phyloP scores from a whole-genome alignment of 805 yeast species.

The Zygotorulaspora florentina region DNA sequence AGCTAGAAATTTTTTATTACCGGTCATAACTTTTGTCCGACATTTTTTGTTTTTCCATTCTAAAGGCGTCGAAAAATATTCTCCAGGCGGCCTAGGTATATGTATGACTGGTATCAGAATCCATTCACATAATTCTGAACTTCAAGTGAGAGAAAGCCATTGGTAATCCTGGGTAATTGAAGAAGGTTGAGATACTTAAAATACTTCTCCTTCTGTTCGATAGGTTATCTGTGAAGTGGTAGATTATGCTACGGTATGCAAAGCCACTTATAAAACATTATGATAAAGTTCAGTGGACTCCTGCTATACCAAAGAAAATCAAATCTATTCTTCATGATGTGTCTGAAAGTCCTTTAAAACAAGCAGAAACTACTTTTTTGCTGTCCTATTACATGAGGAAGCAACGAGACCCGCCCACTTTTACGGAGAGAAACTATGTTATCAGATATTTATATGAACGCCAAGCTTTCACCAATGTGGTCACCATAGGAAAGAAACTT shows the following conservation, averaged over 20 bases:
- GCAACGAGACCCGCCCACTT: neutral
- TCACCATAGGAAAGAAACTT: constrained; percentile 16
- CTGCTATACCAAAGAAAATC: constrained; percentile 10
- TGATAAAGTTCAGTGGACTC: constrained; percentile 9
- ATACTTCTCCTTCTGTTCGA: neutral
- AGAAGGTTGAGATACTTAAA: neutral
- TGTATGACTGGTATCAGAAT: neutral
- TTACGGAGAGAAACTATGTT: constrained; percentile 15
- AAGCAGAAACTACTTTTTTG: constrained; percentile 7
- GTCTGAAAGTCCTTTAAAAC: constrained; percentile 4
- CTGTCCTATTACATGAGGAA: constrained; percentile 5
- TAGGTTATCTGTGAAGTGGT: neutral
- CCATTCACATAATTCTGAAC: too few species aligned
- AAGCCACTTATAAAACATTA: constrained; percentile 15
- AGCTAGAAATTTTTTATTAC: constrained; percentile 1
- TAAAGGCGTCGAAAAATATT: neutral
- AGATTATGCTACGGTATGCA: constrained; percentile 18
- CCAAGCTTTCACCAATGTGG: constrained; percentile 16
- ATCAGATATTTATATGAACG: constrained; percentile 19
- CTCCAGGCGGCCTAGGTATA: neutral
- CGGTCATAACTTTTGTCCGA: neutral
- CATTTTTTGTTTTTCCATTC: neutral
- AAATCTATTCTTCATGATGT: constrained; percentile 7
- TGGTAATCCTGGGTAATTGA: too few species aligned
- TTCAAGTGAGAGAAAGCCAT: too few species aligned